Conservation (phyloP, 306 rosid species). For the Vigna mungo region DNA sequence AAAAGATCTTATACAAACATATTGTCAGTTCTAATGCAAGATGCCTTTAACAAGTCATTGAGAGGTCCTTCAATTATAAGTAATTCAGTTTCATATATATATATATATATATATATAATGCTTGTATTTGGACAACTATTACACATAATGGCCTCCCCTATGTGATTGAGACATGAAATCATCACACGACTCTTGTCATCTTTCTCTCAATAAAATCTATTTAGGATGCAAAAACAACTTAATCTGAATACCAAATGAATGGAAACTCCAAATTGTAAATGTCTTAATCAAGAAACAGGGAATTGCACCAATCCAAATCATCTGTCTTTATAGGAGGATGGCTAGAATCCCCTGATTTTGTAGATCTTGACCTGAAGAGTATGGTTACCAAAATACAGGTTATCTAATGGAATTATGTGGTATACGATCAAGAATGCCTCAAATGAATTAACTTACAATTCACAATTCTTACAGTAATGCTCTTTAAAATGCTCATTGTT, state of each 20-base stretch:
- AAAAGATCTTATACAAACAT: too few relatives aligned
- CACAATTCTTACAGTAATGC: not conserved
- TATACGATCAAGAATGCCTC: not conserved
- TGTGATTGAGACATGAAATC: not conserved
- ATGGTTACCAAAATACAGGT: not conserved
- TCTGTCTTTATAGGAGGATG: not conserved
- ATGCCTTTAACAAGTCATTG: not conserved
- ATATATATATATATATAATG: too few relatives aligned
- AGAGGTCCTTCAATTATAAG: not conserved
- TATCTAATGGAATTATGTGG: not conserved
- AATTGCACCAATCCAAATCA: slow-evolving; percentile 27
- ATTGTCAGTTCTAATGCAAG: not conserved
- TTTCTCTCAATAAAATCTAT: slow-evolving; percentile 2
- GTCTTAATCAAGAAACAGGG: slow-evolving; percentile 10
- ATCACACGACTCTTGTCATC: not conserved
- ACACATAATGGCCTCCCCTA: not conserved
- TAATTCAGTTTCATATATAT: too few relatives aligned
- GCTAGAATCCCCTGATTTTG: not conserved
- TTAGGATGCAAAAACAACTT: slow-evolving; percentile 10
- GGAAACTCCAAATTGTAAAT: slow-evolving; percentile 1
- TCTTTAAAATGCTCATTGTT: not conserved
- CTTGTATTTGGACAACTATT: not conserved
- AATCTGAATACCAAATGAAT: slow-evolving; percentile 20
- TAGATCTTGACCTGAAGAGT: not conserved
- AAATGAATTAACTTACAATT: not conserved